phyloP scores from a whole-genome alignment of 1,284 basidiomycete genomes.

The Melampsora americana region DNA sequence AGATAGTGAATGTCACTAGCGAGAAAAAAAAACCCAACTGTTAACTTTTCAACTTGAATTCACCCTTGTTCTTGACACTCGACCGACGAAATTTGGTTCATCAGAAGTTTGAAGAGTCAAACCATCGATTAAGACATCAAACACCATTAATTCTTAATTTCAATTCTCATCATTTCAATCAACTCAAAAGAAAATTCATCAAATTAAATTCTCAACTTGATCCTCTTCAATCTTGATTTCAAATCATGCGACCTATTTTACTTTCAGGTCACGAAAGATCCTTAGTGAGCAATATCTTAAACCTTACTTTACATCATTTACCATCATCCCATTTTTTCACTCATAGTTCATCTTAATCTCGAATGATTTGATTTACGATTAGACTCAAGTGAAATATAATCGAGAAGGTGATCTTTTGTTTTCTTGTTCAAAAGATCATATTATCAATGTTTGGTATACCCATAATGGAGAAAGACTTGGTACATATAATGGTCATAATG shows the following conservation, averaged over 20 bases:
- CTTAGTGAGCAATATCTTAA: constrained; percentile 84
- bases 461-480: constrained; percentile 97
- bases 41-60: no score
- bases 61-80: no score
- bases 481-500: constrained; percentile 95
- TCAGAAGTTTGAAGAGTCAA: no score
- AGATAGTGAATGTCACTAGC: no score
- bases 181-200: not conserved
- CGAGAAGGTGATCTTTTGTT: constrained; percentile 92
- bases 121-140: no score
- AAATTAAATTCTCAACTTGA: not conserved
- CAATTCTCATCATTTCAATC: not conserved
- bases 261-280: constrained; percentile 88
- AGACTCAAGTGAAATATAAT: constrained; percentile 65
- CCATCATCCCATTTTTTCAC: not conserved
- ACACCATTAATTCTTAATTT: no score
- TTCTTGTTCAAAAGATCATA: constrained; percentile 89
- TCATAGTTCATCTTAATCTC: no score
- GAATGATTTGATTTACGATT: no score
- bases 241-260: constrained; percentile 51
- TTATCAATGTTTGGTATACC: constrained; percentile 97
- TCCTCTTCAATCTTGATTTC: not conserved
- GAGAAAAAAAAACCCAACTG: no score
- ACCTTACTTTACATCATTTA: not conserved
- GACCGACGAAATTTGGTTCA: no score